Conservation (phyloP, 2,329 filamentous ascomycete genomes). For the Exophiala spinifera region DNA sequence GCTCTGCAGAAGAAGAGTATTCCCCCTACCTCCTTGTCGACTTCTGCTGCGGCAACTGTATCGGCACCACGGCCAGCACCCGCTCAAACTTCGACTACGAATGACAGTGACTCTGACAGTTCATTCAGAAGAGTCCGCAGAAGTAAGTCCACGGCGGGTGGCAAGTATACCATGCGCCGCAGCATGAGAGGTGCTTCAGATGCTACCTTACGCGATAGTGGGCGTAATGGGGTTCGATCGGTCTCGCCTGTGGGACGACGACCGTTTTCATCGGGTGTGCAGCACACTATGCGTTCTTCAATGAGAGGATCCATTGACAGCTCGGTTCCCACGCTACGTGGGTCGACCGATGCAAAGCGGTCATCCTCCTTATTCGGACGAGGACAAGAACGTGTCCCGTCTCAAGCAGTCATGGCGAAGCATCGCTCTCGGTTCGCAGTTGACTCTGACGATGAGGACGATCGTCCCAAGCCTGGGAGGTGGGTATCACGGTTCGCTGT, state of each 20-base stretch:
- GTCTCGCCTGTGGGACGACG: slow-evolving; percentile 61
- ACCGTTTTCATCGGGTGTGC: slow-evolving; percentile 43
- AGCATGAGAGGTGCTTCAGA: slow-evolving; percentile 63
- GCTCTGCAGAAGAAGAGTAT: slow-evolving; percentile 38
- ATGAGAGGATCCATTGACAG: slow-evolving; percentile 50
- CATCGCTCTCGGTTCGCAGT: slow-evolving; percentile 49
- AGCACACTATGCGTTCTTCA: slow-evolving; percentile 45
- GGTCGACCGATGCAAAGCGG: slow-evolving; percentile 32
- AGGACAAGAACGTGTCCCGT: slow-evolving; percentile 32
- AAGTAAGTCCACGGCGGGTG: slow-evolving; percentile 39
- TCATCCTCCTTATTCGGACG: slow-evolving; percentile 40
- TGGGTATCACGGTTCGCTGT: slow-evolving; percentile 65
- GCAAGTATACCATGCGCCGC: slow-evolving; percentile 61
- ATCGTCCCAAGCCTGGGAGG: slow-evolving; percentile 34
- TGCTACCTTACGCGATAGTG: slow-evolving; percentile 45
- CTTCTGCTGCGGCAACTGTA: slow-evolving; percentile 5
- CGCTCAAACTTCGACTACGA: slow-evolving; percentile 36
- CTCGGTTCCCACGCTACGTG: slow-evolving; percentile 27
- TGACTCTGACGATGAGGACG: slow-evolving; percentile 63
- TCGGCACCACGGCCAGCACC: slow-evolving; percentile 5
- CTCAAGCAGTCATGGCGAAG: slow-evolving; percentile 23
- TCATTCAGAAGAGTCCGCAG: slow-evolving; percentile 71
- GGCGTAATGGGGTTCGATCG: slow-evolving; percentile 62
- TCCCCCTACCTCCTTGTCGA: slow-evolving; percentile 27
- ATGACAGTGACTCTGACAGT: slow-evolving; percentile 66